These are phyloP conservation scores for Lolium perenne DNA, from an alignment of 176 grass and related monocot species.

Conservation along the genomic window DNA sequence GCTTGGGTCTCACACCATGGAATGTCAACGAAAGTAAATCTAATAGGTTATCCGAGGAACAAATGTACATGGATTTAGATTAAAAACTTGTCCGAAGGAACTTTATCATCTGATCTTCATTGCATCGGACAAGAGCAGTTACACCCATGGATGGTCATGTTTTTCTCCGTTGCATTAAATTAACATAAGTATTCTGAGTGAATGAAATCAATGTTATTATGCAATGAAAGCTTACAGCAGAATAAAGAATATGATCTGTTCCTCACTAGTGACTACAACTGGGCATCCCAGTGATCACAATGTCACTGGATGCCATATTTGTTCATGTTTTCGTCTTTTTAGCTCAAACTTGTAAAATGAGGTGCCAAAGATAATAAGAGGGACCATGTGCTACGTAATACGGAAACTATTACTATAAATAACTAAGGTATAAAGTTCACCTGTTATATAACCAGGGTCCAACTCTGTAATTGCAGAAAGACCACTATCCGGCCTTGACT, in stretches of 20 bases:
- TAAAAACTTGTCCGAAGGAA: background rate
- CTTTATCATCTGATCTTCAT: background rate
- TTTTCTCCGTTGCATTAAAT: background rate
- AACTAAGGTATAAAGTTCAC: conserved; percentile 48
- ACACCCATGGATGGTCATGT: background rate
- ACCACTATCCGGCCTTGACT: conserved; percentile 92
- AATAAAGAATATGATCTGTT: background rate
- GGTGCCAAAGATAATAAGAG: background rate
- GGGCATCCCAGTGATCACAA: background rate
- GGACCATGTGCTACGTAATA: background rate
- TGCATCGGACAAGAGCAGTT: conserved; percentile 22
- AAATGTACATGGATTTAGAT: background rate
- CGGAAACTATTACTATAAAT: conserved; percentile 10
- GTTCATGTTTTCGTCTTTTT: background rate
- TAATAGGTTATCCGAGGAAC: background rate
- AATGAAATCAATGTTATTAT: background rate
- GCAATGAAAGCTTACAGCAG: background rate
- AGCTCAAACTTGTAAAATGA: background rate
- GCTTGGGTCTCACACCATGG: background rate
- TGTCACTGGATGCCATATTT: background rate
- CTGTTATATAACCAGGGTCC: conserved; percentile 97
- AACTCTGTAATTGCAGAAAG: conserved; percentile 98
- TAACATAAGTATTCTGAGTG: background rate
- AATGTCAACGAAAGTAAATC: conserved; percentile 1
- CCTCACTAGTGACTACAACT: conserved; percentile 4